These are phyloP conservation scores for Hypoxylon rubiginosum DNA, from an alignment of 2,329 filamentous ascomycete genomes.

Conservation along the genomic window DNA sequence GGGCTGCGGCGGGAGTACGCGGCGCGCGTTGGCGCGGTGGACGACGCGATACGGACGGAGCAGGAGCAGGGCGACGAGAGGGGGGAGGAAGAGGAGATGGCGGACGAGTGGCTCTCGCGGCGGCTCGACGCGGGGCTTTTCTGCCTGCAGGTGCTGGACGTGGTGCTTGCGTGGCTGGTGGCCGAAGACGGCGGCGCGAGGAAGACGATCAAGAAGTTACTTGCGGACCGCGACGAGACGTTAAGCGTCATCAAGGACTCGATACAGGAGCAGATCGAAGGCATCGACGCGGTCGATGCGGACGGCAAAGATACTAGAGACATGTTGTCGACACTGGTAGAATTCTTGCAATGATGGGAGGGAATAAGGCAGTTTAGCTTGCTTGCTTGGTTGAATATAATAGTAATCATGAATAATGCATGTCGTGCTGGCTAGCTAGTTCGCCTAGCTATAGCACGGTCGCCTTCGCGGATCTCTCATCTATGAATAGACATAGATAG, in stretches of 20 bases:
- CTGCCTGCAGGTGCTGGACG: slow-evolving; percentile 84
- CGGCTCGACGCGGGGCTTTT: slow-evolving; percentile 88
- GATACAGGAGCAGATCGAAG: slow-evolving; percentile 71
- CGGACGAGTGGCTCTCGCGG: slow-evolving; percentile 79
- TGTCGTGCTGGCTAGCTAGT: slow-evolving; percentile 26
- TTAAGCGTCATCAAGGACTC: slow-evolving; percentile 74
- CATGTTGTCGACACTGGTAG: slow-evolving; percentile 67
- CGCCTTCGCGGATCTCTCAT: slow-evolving; percentile 17
- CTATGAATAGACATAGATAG: slow-evolving; percentile 33
- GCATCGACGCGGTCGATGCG: slow-evolving; percentile 63
- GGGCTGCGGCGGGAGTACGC: slow-evolving; percentile 79
- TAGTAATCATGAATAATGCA: slow-evolving; percentile 43
- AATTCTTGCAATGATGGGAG: slow-evolving; percentile 60
- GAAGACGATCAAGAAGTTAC: slow-evolving; percentile 70
- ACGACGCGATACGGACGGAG: slow-evolving; percentile 71
- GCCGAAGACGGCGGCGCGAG: slow-evolving; percentile 87
- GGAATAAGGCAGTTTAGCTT: slow-evolving; percentile 4
- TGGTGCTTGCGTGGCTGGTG: slow-evolving; percentile 88
- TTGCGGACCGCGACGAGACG: slow-evolving; percentile 77
- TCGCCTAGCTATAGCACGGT: slow-evolving; percentile 13
- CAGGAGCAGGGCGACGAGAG: slow-evolving; percentile 69
- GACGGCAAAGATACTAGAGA: slow-evolving; percentile 70
- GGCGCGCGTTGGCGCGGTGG: slow-evolving; percentile 71
- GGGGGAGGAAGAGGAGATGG: slow-evolving; percentile 71
- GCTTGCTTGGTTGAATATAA: slow-evolving; percentile 25